Evolutionary conservation across 306 rosid genomes (phyloP), one percentile per base, ranked within the genome.

Genomic region (Medicago arabica): DNA sequence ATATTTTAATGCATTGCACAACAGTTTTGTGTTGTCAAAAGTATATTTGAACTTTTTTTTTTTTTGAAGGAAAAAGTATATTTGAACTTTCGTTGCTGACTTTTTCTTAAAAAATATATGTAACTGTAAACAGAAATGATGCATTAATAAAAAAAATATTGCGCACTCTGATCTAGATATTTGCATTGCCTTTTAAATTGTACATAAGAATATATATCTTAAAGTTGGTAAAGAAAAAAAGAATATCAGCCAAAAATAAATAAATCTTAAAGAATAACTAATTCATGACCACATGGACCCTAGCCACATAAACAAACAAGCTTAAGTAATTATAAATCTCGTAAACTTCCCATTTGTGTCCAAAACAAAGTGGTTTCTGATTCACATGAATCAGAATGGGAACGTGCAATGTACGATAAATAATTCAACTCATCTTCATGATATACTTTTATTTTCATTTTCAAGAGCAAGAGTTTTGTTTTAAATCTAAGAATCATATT

Each of bases 351-450:
- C 38, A 67, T 31, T 58, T 46, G 75, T 66, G 73, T 73, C 80
- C 78, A 66, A 68, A 70, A 66, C 41, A 46, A 80, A 77, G 73
- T 59, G 44, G 78, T 54, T 71, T 66, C n/a, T 65, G 3, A 87
- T 79, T 82, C 80, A 80, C 65, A 79, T 74, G 82, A 82, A 66
- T 69, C 67, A 58, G 39, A 69, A 31, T 41, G 38, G 72, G 58
- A 69, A 76, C 83, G 86, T 81, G 85, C 25, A 54, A 73, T 14
- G 10, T 78, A 81, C 72, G 67, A 54, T 46, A 75, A 63, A 36
- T 63, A 63, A 63, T 63, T 63, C 25, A 63, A 36, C 14, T 31
- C 17, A 61, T 63, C 28, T 36, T 25, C 49, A 63, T 38, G 25
- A 4, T 63, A 1, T 36, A 63, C 31, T 54, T 18, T 28, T 28